phyloP scores from a whole-genome alignment of 1,284 basidiomycete genomes.

The Cryptococcus maquisensis region DNA sequence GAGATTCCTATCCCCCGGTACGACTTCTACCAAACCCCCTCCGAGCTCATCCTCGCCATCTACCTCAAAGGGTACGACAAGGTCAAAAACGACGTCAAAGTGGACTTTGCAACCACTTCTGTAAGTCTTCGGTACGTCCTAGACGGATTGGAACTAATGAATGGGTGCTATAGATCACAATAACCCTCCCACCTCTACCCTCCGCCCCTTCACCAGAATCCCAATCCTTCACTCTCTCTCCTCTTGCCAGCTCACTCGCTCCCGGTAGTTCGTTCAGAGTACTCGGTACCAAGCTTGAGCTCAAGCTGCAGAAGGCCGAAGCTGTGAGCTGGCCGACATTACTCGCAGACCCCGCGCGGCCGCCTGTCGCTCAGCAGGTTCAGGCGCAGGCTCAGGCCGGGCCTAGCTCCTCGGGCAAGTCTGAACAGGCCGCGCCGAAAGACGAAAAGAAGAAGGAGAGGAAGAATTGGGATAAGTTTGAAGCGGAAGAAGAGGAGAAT shows the following conservation, averaged over 20 bases:
- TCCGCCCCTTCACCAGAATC: slow-evolving; percentile 34
- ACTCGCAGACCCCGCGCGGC: slow-evolving; percentile 10
- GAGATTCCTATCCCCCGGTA: slow-evolving; percentile 51
- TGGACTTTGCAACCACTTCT: slow-evolving; percentile 62
- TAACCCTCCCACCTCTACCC: slow-evolving; percentile 56
- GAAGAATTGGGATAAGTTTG: slow-evolving; percentile 48
- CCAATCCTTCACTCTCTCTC: slow-evolving; percentile 50
- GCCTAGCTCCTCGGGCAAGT: neutral
- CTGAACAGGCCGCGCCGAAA: neutral
- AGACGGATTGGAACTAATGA: neutral
- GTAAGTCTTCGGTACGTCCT: slow-evolving; percentile 49
- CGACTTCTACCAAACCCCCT: slow-evolving; percentile 83
- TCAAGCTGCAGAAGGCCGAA: slow-evolving; percentile 37
- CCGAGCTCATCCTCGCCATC: slow-evolving; percentile 66
- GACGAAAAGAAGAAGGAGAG: slow-evolving; percentile 7
- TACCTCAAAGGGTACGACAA: slow-evolving; percentile 64
- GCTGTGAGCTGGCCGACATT: slow-evolving; percentile 63
- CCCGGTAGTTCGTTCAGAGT: slow-evolving; percentile 63
- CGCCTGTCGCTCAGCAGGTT: neutral
- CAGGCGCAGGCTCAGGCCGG: neutral
- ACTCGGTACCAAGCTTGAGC: slow-evolving; percentile 65
- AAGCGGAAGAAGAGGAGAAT: slow-evolving; percentile 29
- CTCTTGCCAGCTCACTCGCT: slow-evolving; percentile 75
- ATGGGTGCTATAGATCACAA: neutral
- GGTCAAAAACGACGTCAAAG: slow-evolving; percentile 59